phyloP scores from a whole-genome alignment of 352 stramenopile genomes.

The Bremia lactucae region DNA sequence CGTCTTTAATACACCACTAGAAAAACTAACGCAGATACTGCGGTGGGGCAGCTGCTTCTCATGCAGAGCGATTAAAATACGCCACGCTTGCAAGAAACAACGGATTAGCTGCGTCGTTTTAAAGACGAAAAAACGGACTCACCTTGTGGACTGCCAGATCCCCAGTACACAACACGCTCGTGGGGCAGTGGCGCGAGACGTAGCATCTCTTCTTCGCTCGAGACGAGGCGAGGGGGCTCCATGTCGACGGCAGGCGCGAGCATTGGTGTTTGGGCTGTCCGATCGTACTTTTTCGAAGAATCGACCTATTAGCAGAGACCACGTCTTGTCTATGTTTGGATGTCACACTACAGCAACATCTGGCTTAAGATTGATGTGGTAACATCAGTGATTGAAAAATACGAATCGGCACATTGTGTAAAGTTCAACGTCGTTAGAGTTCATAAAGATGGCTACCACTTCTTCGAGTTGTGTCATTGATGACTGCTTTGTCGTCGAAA shows the following conservation, averaged over 20 bases:
- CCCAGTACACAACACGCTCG: slow-evolving; percentile 77
- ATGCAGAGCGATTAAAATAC: slow-evolving; percentile 70
- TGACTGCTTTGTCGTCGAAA: slow-evolving; percentile 18
- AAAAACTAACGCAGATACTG: slow-evolving; percentile 77
- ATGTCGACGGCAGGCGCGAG: slow-evolving; percentile 1
- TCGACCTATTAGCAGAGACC: background rate
- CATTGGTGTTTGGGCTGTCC: too few relatives aligned
- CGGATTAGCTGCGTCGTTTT: background rate
- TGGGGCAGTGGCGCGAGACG: slow-evolving; percentile 40
- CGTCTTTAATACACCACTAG: slow-evolving; percentile 72
- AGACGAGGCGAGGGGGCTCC: slow-evolving; percentile 21
- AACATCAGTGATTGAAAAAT: too few relatives aligned
- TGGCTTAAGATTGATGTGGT: too few relatives aligned
- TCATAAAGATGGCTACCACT: slow-evolving; percentile 3
- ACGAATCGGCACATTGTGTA: slow-evolving; percentile 5
- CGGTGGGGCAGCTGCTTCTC: slow-evolving; percentile 71
- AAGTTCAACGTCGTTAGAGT: background rate
- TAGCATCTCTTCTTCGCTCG: slow-evolving; percentile 48
- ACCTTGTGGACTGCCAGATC: slow-evolving; percentile 77
- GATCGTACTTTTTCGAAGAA: too few relatives aligned
- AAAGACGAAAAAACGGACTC: background rate
- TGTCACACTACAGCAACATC: too few relatives aligned
- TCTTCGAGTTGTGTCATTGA: slow-evolving; percentile 7
- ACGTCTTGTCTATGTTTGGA: too few relatives aligned
- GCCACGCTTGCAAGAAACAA: slow-evolving; percentile 37